Evolutionary conservation across 164 flowering plant species (phyloP).

Genomic region (Sextonia rubra): DNA sequence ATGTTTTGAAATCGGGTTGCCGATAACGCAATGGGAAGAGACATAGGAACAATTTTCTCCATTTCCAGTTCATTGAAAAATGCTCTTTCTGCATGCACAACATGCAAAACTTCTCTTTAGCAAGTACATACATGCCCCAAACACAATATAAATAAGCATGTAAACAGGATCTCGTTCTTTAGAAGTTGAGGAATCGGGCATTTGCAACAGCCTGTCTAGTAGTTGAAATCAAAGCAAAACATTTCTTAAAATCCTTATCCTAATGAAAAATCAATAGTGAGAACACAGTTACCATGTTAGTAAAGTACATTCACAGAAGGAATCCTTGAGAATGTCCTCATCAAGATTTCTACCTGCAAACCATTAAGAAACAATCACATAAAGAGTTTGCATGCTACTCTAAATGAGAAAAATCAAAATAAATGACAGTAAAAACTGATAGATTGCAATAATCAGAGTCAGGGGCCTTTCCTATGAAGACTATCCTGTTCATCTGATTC

Average conservation of each 20-base stretch:
- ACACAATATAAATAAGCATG: too few relatives aligned
- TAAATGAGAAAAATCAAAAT: neutral
- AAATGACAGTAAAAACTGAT: neutral
- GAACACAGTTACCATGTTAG: neutral
- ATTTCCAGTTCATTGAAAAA: too few relatives aligned
- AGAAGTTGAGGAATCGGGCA: neutral
- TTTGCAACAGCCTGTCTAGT: neutral
- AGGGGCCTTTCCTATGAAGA: slow-evolving; percentile 63
- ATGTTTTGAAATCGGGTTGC: too few relatives aligned
- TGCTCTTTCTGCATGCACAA: too few relatives aligned
- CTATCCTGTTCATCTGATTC: slow-evolving; percentile 58
- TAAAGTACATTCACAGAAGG: slow-evolving; percentile 39
- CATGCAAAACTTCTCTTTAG: too few relatives aligned
- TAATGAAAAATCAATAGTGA: too few relatives aligned
- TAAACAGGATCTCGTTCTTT: neutral
- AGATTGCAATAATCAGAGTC: neutral
- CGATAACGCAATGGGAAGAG: too few relatives aligned
- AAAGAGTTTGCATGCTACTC: neutral
- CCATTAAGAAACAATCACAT: slow-evolving; percentile 1
- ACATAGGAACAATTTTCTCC: too few relatives aligned
- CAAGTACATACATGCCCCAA: too few relatives aligned
- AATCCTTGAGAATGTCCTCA: slow-evolving; percentile 44
- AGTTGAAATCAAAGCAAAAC: neutral
- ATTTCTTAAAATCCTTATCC: neutral
- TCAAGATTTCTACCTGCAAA: slow-evolving; percentile 39